Conservation (phyloP, 2,329 filamentous ascomycete genomes). For the Emergomyces pasteurianus region DNA sequence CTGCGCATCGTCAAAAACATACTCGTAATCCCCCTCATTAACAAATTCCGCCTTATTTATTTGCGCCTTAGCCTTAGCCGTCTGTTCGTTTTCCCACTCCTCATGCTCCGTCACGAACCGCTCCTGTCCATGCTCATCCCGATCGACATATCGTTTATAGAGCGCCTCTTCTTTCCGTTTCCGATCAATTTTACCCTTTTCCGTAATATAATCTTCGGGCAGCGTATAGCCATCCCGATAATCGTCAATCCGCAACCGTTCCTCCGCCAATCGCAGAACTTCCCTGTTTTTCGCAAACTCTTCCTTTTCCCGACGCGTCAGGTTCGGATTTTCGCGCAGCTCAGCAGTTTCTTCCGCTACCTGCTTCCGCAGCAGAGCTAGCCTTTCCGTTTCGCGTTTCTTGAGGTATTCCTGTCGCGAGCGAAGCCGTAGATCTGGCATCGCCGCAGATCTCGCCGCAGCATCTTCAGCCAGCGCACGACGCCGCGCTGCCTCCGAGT, state of each 20-base stretch:
- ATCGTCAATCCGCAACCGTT: conserved; percentile 77
- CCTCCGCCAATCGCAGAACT: conserved; percentile 67
- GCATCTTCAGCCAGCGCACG: conserved; percentile 56
- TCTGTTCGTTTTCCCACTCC: conserved; percentile 88
- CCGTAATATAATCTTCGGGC: conserved; percentile 90
- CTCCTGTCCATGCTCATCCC: conserved; percentile 77
- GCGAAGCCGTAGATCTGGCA: conserved; percentile 68
- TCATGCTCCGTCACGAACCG: conserved; percentile 88
- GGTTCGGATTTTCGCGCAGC: conserved; percentile 57
- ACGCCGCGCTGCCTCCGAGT: conserved; percentile 48
- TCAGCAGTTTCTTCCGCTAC: conserved; percentile 82
- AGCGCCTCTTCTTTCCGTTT: conserved; percentile 82
- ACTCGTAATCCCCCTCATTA: conserved; percentile 77
- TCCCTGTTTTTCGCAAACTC: conserved; percentile 86
- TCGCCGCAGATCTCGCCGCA: conserved; percentile 54
- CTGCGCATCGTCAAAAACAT: conserved; percentile 81
- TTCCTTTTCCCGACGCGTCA: conserved; percentile 69
- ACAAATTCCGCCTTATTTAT: conserved; percentile 62
- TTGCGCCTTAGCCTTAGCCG: conserved; percentile 75
- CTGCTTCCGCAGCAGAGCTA: conserved; percentile 78
- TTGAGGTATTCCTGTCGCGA: conserved; percentile 88
- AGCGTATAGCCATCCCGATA: conserved; percentile 84
- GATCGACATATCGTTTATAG: conserved; percentile 81
- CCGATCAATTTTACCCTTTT: conserved; percentile 77
- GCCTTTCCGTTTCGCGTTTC: conserved; percentile 76